Percentiles rank a stretch among this genome's conserved stretches.
These are phyloP conservation scores for Aureobasidium namibiae DNA, from an alignment of 2,329 filamentous ascomycete genomes.

Conservation along the genomic window DNA sequence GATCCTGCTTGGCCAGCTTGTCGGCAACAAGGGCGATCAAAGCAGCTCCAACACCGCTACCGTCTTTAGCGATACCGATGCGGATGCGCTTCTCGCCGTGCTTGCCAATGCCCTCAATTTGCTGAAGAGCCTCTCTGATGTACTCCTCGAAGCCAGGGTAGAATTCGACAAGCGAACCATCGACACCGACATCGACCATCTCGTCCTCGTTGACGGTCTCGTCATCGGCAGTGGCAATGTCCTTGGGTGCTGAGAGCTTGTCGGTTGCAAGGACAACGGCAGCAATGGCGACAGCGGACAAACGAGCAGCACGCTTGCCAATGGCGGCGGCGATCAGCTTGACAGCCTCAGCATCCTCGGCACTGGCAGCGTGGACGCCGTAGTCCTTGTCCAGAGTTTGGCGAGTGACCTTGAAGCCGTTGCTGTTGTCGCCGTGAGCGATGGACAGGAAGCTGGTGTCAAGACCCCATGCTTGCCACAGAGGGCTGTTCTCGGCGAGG, in stretches of 20 bases:
- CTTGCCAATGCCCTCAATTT: slow-evolving; percentile 67
- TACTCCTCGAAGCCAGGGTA: slow-evolving; percentile 88
- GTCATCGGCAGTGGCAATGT: slow-evolving; percentile 24
- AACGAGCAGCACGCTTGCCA: slow-evolving; percentile 76
- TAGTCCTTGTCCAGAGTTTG: slow-evolving; percentile 71
- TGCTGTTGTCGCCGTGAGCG: slow-evolving; percentile 70
- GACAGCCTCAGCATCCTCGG: slow-evolving; percentile 81
- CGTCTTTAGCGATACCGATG: slow-evolving; percentile 95
- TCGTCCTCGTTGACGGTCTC: slow-evolving; percentile 45
- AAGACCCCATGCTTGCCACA: slow-evolving; percentile 78
- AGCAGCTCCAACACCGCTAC: slow-evolving; percentile 88
- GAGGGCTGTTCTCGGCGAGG: slow-evolving; percentile 54
- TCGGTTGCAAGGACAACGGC: slow-evolving; percentile 76
- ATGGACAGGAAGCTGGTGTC: slow-evolving; percentile 87
- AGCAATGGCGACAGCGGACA: slow-evolving; percentile 80
- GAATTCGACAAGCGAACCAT: slow-evolving; percentile 90
- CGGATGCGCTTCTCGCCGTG: slow-evolving; percentile 76
- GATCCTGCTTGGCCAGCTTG: slow-evolving; percentile 32
- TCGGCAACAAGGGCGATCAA: slow-evolving; percentile 88
- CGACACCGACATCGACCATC: slow-evolving; percentile 84
- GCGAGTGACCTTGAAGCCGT: slow-evolving; percentile 63
- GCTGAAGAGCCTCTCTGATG: slow-evolving; percentile 72
- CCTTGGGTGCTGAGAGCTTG: slow-evolving; percentile 45
- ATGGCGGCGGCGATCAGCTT: slow-evolving; percentile 76
- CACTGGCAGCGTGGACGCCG: slow-evolving; percentile 64